Percentiles rank a stretch among this genome's conserved stretches.
phyloP scores from a whole-genome alignment of 2,329 filamentous ascomycete genomes.

The Colletotrichum sp. region DNA sequence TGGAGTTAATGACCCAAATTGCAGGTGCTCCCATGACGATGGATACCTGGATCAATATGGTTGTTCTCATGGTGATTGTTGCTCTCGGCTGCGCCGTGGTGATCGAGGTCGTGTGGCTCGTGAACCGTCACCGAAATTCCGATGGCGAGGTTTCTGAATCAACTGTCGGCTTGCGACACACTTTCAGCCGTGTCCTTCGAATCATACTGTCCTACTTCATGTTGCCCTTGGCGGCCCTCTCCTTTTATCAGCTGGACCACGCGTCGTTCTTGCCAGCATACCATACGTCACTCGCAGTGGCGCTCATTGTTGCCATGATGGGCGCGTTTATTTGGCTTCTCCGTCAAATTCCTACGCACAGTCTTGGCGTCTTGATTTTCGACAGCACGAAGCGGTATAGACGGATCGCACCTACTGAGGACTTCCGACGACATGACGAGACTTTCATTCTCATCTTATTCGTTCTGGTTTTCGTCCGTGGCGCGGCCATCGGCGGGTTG shows the following conservation, averaged over 20 bases:
- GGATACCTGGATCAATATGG: slow-evolving; percentile 75
- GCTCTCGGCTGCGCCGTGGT: slow-evolving; percentile 56
- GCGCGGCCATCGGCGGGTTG: slow-evolving; percentile 71
- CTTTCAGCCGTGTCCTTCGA: slow-evolving; percentile 59
- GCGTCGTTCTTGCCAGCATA: slow-evolving; percentile 23
- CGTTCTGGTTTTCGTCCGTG: slow-evolving; percentile 67
- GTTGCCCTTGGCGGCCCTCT: slow-evolving; percentile 72
- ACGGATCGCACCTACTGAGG: slow-evolving; percentile 58
- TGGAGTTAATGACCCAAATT: slow-evolving; percentile 71
- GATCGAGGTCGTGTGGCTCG: slow-evolving; percentile 47
- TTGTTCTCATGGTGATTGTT: slow-evolving; percentile 66
- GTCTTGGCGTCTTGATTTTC: slow-evolving; percentile 33
- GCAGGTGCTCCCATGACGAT: slow-evolving; percentile 67
- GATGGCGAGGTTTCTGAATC: slow-evolving; percentile 28
- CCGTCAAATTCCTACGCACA: slow-evolving; percentile 25
- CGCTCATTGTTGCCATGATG: slow-evolving; percentile 26
- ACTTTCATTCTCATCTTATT: slow-evolving; percentile 67
- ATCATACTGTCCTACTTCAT: slow-evolving; percentile 80
- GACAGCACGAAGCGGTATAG: slow-evolving; percentile 70
- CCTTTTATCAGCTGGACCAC: slow-evolving; percentile 70
- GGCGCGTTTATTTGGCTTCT: slow-evolving; percentile 33
- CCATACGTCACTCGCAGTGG: slow-evolving; percentile 35
- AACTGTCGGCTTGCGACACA: slow-evolving; percentile 4
- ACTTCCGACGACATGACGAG: slow-evolving; percentile 39
- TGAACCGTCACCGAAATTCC: slow-evolving; percentile 47